A percentile compares a stretch with the other conserved stretches of the same genome.
These are phyloP conservation scores for Emmonsiellopsis sp. DNA, from an alignment of 2,329 filamentous ascomycete species.

Conservation along the genomic window DNA sequence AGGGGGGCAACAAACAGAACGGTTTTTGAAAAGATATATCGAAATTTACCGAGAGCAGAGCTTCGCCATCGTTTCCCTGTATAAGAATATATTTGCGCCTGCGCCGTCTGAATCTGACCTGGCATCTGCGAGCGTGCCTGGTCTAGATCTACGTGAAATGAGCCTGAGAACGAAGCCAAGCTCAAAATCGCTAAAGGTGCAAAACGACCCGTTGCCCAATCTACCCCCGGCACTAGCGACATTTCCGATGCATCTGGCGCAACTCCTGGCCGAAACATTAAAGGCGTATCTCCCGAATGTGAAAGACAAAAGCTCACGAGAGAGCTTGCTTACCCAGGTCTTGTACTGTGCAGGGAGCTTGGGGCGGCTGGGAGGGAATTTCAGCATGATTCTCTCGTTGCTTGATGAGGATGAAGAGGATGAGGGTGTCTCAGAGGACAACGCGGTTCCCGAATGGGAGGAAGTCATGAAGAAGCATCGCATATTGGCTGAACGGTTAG, in stretches of 20 bases:
- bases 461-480: slow-evolving; percentile 83
- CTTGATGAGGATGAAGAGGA: slow-evolving; percentile 31
- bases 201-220: slow-evolving; percentile 33
- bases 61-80: slow-evolving; percentile 91
- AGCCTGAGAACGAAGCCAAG: slow-evolving; percentile 16
- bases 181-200: slow-evolving; percentile 15
- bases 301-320: slow-evolving; percentile 66
- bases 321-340: slow-evolving; percentile 85
- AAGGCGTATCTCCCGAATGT: slow-evolving; percentile 71
- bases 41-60: slow-evolving; percentile 97
- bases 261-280: slow-evolving; percentile 70
- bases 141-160: slow-evolving; percentile 16
- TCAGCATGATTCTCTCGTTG: slow-evolving; percentile 73
- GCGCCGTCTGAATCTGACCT: slow-evolving; percentile 34
- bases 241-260: slow-evolving; percentile 75
- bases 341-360: slow-evolving; percentile 88
- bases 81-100: slow-evolving; percentile 75
- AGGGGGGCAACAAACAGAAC: slow-evolving; percentile 80
- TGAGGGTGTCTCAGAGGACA: slow-evolving; percentile 34
- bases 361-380: slow-evolving; percentile 83
- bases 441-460: slow-evolving; percentile 60
- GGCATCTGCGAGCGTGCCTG: slow-evolving; percentile 19
- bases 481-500: slow-evolving; percentile 62
- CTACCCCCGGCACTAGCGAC: slow-evolving; percentile 71
- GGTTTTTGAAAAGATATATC: slow-evolving; percentile 89